A percentile compares a stretch with the other conserved stretches of the same genome.
Conservation (phyloP, 176 grass and related monocot species). For the Phoenix dactylifera region DNA sequence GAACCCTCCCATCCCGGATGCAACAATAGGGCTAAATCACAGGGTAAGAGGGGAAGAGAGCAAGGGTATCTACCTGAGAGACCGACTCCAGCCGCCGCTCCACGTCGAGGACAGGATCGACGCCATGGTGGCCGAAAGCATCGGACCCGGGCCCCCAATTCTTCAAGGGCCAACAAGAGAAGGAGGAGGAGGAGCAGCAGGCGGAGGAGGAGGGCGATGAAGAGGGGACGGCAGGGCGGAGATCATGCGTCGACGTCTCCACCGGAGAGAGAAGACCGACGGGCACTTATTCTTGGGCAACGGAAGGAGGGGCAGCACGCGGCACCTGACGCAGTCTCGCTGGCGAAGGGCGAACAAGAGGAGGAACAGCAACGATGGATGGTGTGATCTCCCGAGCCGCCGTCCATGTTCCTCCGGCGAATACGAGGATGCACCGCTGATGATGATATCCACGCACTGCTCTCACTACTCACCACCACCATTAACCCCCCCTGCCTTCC, state of each 20-base stretch:
- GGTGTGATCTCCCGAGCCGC: no score
- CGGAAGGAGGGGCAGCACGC: not conserved
- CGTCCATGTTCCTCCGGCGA: no score
- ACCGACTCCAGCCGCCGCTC: not conserved
- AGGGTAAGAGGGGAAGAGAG: not conserved
- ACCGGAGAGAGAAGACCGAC: not conserved
- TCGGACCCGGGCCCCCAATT: not conserved
- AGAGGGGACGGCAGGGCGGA: not conserved
- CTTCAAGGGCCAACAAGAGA: not conserved
- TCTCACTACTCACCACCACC: no score
- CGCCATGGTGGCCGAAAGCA: not conserved
- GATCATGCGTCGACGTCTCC: not conserved
- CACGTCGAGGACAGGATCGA: not conserved
- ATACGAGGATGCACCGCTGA: no score
- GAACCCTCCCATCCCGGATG: not conserved
- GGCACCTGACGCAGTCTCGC: not conserved
- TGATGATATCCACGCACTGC: no score
- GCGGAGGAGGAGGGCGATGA: not conserved
- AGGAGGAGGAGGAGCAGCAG: no score
- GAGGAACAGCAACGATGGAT: no score
- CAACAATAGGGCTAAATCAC: not conserved
- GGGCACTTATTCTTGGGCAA: not conserved
- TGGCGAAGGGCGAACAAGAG: not conserved
- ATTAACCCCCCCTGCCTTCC: no score
- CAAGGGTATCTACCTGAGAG: slow-evolving; percentile 11